Percentiles rank a stretch among this genome's conserved stretches.
Evolutionary conservation across 768 basidiomycete species (phyloP).

Genomic region (Mycena kentingensis): DNA sequence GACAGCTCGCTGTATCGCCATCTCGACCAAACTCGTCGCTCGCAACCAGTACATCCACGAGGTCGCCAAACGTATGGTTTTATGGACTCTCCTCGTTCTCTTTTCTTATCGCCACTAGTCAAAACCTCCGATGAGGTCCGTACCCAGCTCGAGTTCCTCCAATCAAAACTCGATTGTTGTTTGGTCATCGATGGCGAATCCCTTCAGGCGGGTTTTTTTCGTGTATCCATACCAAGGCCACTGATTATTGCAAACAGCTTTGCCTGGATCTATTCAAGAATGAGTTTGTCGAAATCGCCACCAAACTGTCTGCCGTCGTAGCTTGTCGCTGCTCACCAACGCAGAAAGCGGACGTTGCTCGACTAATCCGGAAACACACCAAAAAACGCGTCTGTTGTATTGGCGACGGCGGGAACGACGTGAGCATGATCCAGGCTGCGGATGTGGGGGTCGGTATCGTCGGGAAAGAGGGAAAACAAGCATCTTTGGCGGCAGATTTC

Average conservation of each 20-base stretch:
- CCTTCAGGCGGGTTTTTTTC: constrained; percentile 63
- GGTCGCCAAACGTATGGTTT: constrained; percentile 79
- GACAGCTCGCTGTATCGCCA: constrained; percentile 97
- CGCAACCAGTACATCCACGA: constrained; percentile 98
- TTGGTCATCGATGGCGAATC: constrained; percentile 98
- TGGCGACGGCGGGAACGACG: constrained; percentile 98
- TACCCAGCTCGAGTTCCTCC: constrained; percentile 89
- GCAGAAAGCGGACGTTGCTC: constrained; percentile 97
- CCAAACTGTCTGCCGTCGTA: constrained; percentile 93
- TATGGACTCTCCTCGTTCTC: constrained; percentile 5
- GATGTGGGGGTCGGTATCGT: constrained; percentile 98
- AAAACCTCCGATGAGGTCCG: constrained; percentile 81
- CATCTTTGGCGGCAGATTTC: constrained; percentile 98
- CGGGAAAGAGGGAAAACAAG: constrained; percentile 98
- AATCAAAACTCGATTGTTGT: constrained; percentile 95
- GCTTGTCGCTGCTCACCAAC: constrained; percentile 98
- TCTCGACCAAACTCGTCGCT: constrained; percentile 94
- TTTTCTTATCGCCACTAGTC: constrained; percentile 50
- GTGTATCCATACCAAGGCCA: background rate
- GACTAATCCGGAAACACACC: constrained; percentile 86
- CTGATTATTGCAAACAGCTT: constrained; percentile 51
- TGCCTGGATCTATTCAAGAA: constrained; percentile 88
- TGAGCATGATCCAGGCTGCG: constrained; percentile 99
- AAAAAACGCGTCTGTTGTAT: constrained; percentile 98
- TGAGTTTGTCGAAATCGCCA: constrained; percentile 95